Percentiles rank a stretch among this genome's conserved stretches.
These are phyloP conservation scores for Aspergillus aculeatus DNA, from an alignment of 2,329 filamentous ascomycete genomes.

Conservation along the genomic window DNA sequence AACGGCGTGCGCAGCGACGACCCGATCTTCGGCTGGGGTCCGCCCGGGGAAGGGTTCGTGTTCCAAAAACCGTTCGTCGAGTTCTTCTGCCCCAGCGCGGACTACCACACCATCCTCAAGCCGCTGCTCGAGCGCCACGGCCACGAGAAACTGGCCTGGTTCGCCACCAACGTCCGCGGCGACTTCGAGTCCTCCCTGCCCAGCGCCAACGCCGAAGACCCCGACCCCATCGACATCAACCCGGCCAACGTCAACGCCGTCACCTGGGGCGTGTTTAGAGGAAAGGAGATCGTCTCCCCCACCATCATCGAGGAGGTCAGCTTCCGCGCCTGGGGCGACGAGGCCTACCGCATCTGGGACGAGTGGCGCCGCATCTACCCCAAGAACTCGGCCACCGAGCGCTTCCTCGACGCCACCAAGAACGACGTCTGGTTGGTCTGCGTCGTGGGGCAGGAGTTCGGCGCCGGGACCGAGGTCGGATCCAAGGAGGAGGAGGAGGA, in stretches of 20 bases:
- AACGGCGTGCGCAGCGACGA: slow-evolving; percentile 79
- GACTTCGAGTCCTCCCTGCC: slow-evolving; percentile 67
- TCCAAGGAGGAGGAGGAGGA: slow-evolving; percentile 41
- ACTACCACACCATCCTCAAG: slow-evolving; percentile 66
- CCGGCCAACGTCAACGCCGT: slow-evolving; percentile 78
- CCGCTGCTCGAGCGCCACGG: slow-evolving; percentile 60
- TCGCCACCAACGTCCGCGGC: slow-evolving; percentile 75
- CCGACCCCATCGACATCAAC: slow-evolving; percentile 35
- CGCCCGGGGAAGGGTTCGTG: slow-evolving; percentile 78
- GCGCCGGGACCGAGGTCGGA: slow-evolving; percentile 40
- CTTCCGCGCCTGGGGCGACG: slow-evolving; percentile 90
- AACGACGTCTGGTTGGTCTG: slow-evolving; percentile 86
- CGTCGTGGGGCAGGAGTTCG: slow-evolving; percentile 49
- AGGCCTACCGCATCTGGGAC: slow-evolving; percentile 91
- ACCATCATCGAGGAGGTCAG: slow-evolving; percentile 96
- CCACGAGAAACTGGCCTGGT: slow-evolving; percentile 75
- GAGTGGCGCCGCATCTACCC: slow-evolving; percentile 92
- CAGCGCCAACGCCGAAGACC: slow-evolving; percentile 22
- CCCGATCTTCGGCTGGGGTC: slow-evolving; percentile 87
- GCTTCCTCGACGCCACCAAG: slow-evolving; percentile 65
- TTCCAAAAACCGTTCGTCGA: slow-evolving; percentile 99
- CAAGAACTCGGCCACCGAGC: slow-evolving; percentile 67
- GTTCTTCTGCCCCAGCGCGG: slow-evolving; percentile 76
- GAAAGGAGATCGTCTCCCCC: slow-evolving; percentile 92
- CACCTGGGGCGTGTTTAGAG: slow-evolving; percentile 93